Conservation (phyloP, 306 rosid genomes). For the Inga oerstediana region DNA sequence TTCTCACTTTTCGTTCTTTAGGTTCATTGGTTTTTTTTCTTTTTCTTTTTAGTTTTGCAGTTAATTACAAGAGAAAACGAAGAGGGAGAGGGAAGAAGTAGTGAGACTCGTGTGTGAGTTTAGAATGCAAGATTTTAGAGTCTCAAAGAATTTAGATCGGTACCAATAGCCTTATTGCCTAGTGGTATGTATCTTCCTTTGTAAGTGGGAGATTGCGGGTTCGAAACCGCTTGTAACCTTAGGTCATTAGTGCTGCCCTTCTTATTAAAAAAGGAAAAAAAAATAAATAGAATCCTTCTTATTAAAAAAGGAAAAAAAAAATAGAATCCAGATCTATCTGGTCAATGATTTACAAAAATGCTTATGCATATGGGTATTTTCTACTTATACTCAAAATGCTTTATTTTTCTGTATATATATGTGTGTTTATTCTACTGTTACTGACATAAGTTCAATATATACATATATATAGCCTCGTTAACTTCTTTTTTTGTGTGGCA, state of each 20-base stretch:
- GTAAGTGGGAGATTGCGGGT: no score
- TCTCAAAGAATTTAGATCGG: neutral
- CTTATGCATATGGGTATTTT: no score
- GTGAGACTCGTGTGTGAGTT: neutral
- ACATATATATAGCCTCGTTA: no score
- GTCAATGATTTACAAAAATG: neutral
- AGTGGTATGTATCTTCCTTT: no score
- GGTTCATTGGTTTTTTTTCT: neutral
- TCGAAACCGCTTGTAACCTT: no score
- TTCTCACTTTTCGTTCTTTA: neutral
- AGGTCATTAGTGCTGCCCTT: no score
- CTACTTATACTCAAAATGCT: neutral
- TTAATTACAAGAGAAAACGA: neutral
- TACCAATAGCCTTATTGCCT: no score
- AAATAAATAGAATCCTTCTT: no score
- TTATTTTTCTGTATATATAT: neutral
- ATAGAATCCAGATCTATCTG: neutral
- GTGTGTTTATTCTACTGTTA: neutral
- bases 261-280: no score
- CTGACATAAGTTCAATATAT: neutral
- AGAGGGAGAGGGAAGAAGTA: neutral
- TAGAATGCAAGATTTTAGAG: neutral
- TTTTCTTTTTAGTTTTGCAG: no score
- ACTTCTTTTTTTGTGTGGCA: neutral
- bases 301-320: no score